Base-by-base conservation (phyloP, 2,329 filamentous ascomycete species). In the Colletotrichum truncatum region DNA sequence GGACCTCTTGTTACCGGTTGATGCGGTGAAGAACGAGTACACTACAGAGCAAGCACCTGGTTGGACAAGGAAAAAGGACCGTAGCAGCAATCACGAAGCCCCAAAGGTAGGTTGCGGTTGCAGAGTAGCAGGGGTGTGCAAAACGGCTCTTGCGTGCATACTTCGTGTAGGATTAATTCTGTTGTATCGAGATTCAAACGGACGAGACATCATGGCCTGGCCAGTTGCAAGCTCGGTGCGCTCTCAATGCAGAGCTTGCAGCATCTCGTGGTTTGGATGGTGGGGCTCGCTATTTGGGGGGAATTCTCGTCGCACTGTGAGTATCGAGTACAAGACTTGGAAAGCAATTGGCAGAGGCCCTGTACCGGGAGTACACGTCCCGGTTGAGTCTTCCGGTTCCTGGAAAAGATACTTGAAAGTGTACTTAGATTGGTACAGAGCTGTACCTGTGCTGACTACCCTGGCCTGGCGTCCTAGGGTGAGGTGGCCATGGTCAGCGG, bases 121-220 rank as follows among this genome's bases (percentile, higher is more conserved):
- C 54, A 38, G 43, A 54, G 14, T 16, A 51, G 49, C 62, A 65
- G 57, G 62, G 62, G 38, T 62, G 43, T 32, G n/a, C 16, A 41
- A 36, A 63, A 56, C 41, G 43, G 34, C 57, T 55, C 57, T 45
- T 28, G 34, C 32, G 32, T 36, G 48, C 62, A 54, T 66, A n/a
- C 38, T 51, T 48, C 23, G 36, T 62, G 49, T 55, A 21, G 57
- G 55, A 60, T 18, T 16, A n/a, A n/a, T n/a, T 28, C 25, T 52
- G 60, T 55, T 48, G 63, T 63, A 63, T 66, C 51, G 60, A 64
- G 59, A 66, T 66, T 46, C 46, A 59, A 64, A 64, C 45, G 59
- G 52, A 59, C 53, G 52, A 66, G 52, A 59, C 58, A 32, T 60
- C 59, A 45, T 59, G 52, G 46, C 18, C 52, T 53, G 38, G 60